Base-by-base conservation (phyloP, 495 filamentous ascomycete species). In the Bathelium albidoporum region DNA sequence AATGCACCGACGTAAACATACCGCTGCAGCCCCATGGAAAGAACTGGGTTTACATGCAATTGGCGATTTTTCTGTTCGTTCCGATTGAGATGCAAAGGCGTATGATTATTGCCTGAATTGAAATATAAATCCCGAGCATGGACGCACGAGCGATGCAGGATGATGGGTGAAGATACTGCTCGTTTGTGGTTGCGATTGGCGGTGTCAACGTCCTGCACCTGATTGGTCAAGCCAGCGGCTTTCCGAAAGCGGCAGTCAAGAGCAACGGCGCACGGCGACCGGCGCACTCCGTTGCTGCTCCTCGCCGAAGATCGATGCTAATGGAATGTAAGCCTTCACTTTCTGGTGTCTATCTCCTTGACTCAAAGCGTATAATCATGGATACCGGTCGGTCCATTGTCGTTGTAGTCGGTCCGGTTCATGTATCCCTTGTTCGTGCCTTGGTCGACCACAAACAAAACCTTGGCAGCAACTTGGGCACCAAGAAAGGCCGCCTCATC, bases 351-450 rank as follows among this genome's bases (percentile, higher is more conserved):
- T n/a, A 49, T 22, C 20, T 22, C 20, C 44, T 1, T 18, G 20
- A 9, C 60, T 64, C 52, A 75, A 36, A 73, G 32, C 44, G 64
- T 68, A 60, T 70, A 75, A 62, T 77, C 72, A 68, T 89, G 87
- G 62, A 91, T 88, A 14, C 83, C 86, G 4, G 77, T 78, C 0
- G 89, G 89, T 1, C 89, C 89, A 39, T 83, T 78, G 70, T 91
- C 88, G 73, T 92, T 92, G 73, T 90, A 92, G 69, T 90, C 87
- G 10, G 82, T 79, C 53, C 89, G 78, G 18, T 80, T 85, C 80
- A 92, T 82, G 72, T 86, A 91, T 0, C 85, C 85, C 73, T 89
- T 88, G 65, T 80, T 85, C 20, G 81, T 68, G 10, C 86, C 87
- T 68, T 87, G 83, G 69, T 91, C 89, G 11, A 87, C 76, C 9